These are phyloP conservation scores for Candida ponderosae DNA, from an alignment of 805 yeast species.

Conservation along the genomic window DNA sequence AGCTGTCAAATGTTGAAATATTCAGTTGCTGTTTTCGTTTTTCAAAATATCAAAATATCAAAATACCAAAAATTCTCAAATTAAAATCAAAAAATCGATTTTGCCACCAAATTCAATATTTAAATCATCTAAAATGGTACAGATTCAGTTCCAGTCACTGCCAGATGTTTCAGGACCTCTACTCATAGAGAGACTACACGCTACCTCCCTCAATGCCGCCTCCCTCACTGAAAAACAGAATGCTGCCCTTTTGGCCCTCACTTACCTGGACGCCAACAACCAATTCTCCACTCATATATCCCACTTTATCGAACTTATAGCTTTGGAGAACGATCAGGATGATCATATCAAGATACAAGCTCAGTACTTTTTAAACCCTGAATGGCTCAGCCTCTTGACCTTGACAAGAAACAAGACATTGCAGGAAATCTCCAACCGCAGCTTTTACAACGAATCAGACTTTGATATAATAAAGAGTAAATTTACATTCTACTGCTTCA, in stretches of 20 bases:
- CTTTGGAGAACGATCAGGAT: no score
- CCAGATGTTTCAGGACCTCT: not conserved
- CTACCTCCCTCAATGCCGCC: not conserved
- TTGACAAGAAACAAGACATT: constrained; percentile 3
- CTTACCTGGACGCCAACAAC: not conserved
- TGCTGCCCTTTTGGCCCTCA: not conserved
- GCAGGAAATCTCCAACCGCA: constrained; percentile 10
- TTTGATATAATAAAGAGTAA: constrained; percentile 8
- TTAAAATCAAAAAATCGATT: no score
- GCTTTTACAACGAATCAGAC: constrained; percentile 17
- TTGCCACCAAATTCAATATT: no score
- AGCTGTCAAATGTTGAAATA: no score
- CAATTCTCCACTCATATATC: not conserved
- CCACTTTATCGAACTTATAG: not conserved
- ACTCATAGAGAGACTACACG: not conserved
- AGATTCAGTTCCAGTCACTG: no score
- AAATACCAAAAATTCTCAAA: no score
- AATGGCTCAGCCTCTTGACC: constrained; percentile 3
- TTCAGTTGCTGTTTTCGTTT: no score
- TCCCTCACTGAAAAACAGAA: no score
- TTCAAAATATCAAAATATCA: no score
- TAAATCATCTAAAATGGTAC: no score
- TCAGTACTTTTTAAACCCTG: constrained; percentile 1
- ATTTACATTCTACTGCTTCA: constrained; percentile 10
- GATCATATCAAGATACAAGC: not conserved